These are phyloP conservation scores for Erythrophleum ivorense DNA, from an alignment of 331 rosid species.

Conservation along the genomic window DNA sequence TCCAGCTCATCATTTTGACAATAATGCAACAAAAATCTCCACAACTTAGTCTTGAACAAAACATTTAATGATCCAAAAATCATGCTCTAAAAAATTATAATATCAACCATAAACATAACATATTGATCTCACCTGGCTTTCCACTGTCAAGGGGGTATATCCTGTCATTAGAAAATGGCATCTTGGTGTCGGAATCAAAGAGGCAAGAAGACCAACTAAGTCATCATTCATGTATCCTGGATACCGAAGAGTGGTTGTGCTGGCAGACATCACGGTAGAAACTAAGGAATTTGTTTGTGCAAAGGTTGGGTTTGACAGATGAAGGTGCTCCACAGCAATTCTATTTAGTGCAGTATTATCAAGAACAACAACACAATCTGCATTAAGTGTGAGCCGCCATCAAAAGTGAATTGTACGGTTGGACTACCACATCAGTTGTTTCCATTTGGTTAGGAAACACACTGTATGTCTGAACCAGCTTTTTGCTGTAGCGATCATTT, in stretches of 20 bases:
- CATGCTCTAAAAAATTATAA: not conserved
- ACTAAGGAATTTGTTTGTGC: slow-evolving; percentile 95
- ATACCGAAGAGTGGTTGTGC: slow-evolving; percentile 94
- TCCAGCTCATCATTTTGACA: slow-evolving; percentile 32
- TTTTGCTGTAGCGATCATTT: slow-evolving; percentile 98
- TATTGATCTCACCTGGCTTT: slow-evolving; percentile 73
- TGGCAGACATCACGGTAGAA: slow-evolving; percentile 98
- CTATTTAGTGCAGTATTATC: slow-evolving; percentile 96
- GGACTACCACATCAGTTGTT: slow-evolving; percentile 98
- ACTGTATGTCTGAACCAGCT: slow-evolving; percentile 93
- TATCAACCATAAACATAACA: not conserved
- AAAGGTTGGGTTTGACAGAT: slow-evolving; percentile 90
- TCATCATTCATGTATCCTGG: slow-evolving; percentile 99
- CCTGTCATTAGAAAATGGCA: slow-evolving; percentile 99
- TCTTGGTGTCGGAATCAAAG: slow-evolving; percentile 95
- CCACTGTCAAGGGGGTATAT: no score
- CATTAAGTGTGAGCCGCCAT: slow-evolving; percentile 92
- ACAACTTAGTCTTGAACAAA: not conserved
- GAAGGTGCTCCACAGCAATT: slow-evolving; percentile 96
- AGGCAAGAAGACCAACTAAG: slow-evolving; percentile 96
- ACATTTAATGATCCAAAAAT: slow-evolving; percentile 5
- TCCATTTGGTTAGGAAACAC: slow-evolving; percentile 99
- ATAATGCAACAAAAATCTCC: slow-evolving; percentile 17
- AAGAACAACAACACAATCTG: slow-evolving; percentile 97
- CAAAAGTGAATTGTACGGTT: slow-evolving; percentile 95